Evolutionary conservation across 768 basidiomycete species (phyloP).

Genomic region (Trametes gibbosa): DNA sequence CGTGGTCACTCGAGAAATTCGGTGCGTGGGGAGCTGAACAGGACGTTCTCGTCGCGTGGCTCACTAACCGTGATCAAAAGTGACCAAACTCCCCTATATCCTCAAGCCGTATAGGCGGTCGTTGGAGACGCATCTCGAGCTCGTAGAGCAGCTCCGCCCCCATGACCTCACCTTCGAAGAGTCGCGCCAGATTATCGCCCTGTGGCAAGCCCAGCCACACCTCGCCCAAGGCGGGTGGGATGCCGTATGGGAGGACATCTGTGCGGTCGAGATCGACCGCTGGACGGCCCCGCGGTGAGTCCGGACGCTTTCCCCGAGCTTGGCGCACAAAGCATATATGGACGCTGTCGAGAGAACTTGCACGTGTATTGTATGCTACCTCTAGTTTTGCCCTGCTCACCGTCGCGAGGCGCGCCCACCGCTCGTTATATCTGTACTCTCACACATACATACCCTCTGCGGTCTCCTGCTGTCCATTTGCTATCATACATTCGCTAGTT

Average conservation of each 20-base stretch:
- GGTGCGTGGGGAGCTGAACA: conserved; percentile 42
- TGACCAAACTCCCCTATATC: conserved; percentile 52
- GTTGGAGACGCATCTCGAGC: conserved; percentile 50
- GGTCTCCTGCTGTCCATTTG: neutral
- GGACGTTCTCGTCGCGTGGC: neutral
- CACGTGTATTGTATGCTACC: conserved; percentile 6
- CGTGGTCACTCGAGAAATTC: conserved; percentile 80
- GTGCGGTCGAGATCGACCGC: conserved; percentile 69
- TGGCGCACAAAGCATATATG: neutral
- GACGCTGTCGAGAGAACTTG: neutral
- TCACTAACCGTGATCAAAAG: conserved; percentile 33
- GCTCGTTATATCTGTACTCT: neutral
- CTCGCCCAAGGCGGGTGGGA: conserved; percentile 71
- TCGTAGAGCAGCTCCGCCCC: conserved; percentile 55
- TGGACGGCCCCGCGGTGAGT: conserved; percentile 44
- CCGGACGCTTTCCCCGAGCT: neutral
- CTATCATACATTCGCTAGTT: neutral
- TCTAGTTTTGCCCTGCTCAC: neutral
- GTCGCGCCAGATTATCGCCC: conserved; percentile 56
- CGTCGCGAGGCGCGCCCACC: neutral
- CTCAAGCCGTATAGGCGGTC: conserved; percentile 68
- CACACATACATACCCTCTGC: conserved; percentile 1
- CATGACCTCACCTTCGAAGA: conserved; percentile 71
- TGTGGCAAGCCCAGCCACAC: conserved; percentile 70
- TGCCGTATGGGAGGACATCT: conserved; percentile 74